These are phyloP conservation scores for Sporobolomyces roseus DNA, from an alignment of 768 basidiomycete species.

Conservation along the genomic window DNA sequence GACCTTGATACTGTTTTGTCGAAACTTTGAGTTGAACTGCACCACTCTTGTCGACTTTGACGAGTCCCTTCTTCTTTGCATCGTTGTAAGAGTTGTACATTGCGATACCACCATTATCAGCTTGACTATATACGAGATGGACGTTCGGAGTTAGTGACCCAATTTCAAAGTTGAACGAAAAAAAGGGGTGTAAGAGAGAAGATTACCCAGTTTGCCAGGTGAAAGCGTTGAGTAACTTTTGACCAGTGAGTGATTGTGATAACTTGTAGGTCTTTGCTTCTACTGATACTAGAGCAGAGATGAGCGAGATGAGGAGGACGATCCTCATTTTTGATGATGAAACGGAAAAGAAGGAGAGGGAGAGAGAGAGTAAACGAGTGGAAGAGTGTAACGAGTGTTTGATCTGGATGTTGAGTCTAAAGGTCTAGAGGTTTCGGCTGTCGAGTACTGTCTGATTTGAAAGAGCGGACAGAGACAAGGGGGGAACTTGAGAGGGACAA, in stretches of 20 bases:
- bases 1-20: constrained; percentile 5
- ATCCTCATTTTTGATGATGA: background rate
- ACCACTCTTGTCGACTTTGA: constrained; percentile 7
- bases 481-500: too few relatives aligned
- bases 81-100: constrained; percentile 16
- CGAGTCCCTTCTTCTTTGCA: constrained; percentile 19
- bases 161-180: constrained; percentile 15
- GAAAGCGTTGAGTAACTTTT: constrained; percentile 7
- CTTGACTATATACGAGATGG: background rate
- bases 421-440: too few relatives aligned
- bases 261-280: constrained; percentile 18
- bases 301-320: background rate
- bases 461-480: too few relatives aligned
- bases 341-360: too few relatives aligned
- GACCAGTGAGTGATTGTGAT: background rate
- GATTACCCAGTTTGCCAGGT: constrained; percentile 18
- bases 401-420: too few relatives aligned
- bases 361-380: too few relatives aligned
- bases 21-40: constrained; percentile 5
- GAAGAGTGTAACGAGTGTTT: too few relatives aligned
- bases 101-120: constrained; percentile 15
- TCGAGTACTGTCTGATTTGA: too few relatives aligned
- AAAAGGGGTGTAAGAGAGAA: background rate
- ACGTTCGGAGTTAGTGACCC: background rate
- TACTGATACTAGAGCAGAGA: background rate